phyloP scores from a whole-genome alignment of 106 monocot genomes.

The Acorus gramineus region DNA sequence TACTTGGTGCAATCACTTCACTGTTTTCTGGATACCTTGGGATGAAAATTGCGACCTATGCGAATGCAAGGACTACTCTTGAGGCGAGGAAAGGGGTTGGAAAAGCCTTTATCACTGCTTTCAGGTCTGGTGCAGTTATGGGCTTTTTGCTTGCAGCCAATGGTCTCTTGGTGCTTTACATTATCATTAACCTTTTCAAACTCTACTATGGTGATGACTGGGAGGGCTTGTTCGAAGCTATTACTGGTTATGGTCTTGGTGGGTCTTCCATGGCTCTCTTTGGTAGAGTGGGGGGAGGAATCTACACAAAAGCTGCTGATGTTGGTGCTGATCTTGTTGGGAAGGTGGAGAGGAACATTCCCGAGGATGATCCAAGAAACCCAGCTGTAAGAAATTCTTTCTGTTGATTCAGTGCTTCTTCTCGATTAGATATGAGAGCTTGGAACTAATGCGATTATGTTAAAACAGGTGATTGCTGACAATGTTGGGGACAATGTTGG shows the following conservation, averaged over 20 bases:
- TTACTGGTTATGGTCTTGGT: slow-evolving; percentile 72
- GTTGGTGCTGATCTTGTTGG: slow-evolving; percentile 82
- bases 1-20: slow-evolving; percentile 62
- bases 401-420: background rate
- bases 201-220: slow-evolving; percentile 66
- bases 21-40: slow-evolving; percentile 60
- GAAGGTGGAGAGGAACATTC: slow-evolving; percentile 70
- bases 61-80: slow-evolving; percentile 59
- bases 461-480: slow-evolving; percentile 25
- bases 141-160: slow-evolving; percentile 60
- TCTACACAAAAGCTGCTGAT: slow-evolving; percentile 74
- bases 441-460: too few species aligned
- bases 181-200: slow-evolving; percentile 56
- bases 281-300: slow-evolving; percentile 64
- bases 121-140: slow-evolving; percentile 65
- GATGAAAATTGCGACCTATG: slow-evolving; percentile 73
- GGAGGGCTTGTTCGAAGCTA: slow-evolving; percentile 66
- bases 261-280: slow-evolving; percentile 80
- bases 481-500: slow-evolving; percentile 36
- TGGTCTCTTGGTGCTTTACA: slow-evolving; percentile 55
- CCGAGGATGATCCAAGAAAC: slow-evolving; percentile 72
- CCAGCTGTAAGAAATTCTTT: slow-evolving; percentile 45
- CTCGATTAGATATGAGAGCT: too few species aligned
- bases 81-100: slow-evolving; percentile 77
- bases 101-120: slow-evolving; percentile 58